Evolutionary conservation across 805 yeast genomes (phyloP), one percentile per base, ranked within the genome.

Genomic region (Candida patagonica): DNA sequence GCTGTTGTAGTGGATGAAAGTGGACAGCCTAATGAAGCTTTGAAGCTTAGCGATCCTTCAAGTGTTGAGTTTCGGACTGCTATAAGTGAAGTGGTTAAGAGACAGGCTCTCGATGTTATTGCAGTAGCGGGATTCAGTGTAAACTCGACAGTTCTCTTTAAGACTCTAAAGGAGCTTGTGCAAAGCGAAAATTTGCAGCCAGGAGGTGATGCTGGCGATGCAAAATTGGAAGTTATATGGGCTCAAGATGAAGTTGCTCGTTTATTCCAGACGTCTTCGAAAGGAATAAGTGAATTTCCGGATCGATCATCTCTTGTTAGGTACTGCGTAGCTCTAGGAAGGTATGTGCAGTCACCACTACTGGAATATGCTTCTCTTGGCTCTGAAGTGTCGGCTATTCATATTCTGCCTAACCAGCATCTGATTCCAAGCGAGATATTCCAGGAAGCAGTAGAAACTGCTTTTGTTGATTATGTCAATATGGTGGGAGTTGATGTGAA

Each of bases 211-310:
- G 53, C 55, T 16, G 55, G 55, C 36, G 66, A 59, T n/a, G 49
- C 47, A 12, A 67, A 74, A 7, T 54, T 83, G 27, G 79, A 76
- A 29, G 74, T 86, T 3, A 63, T 87, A 12, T 89, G 86, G 77
- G 94, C 83, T 31, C 83, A 80, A 50, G 96, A 89, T 58, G 97
- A 92, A 59, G 85, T 94, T 23, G 96, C 97, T 1, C 70, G 94
- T 41, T 71, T 92, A 44, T 92, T 72, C 59, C 94, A 88, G 56
- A 76, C 78, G 54, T 84, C 96, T 0, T 71, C 67, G 27, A 71
- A 85, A 42, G 94, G 95, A 0, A 65, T 62, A 5, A 67, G 69
- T 35, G 97, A 92, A 58, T 83, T 82, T 55, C 78, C 95, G 7
- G 95, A 84, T 55, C 81, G 83, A 47, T 78, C 96, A 1, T 70